These are phyloP conservation scores for Rutstroemia sp. DNA, from an alignment of 2,329 filamentous ascomycete species.

Conservation along the genomic window DNA sequence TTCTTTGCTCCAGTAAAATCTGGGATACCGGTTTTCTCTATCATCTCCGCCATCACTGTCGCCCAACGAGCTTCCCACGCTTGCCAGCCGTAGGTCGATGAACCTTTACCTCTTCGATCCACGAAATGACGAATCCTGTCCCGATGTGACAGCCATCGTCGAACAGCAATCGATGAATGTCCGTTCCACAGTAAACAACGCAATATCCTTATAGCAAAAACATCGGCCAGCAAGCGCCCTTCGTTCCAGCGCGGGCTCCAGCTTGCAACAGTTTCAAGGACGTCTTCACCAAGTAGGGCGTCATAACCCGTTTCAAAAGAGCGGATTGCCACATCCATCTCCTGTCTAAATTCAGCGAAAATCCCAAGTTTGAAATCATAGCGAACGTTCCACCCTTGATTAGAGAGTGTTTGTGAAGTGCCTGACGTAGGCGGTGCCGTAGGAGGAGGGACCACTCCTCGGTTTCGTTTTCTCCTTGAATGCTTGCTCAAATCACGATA, in stretches of 20 bases:
- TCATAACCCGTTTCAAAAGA: constrained; percentile 87
- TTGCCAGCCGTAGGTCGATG: constrained; percentile 84
- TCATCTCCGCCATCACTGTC: constrained; percentile 52
- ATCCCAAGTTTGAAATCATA: constrained; percentile 92
- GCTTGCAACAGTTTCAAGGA: constrained; percentile 80
- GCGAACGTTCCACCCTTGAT: constrained; percentile 83
- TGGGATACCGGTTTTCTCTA: constrained; percentile 45
- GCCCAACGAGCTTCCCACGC: constrained; percentile 82
- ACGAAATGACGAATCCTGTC: constrained; percentile 68
- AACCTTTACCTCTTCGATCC: constrained; percentile 76
- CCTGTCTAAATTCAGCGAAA: constrained; percentile 87
- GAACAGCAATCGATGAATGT: constrained; percentile 70
- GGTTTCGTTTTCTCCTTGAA: constrained; percentile 76
- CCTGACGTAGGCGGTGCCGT: constrained; percentile 76
- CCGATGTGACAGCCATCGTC: constrained; percentile 73
- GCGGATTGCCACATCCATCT: constrained; percentile 79
- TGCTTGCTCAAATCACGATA: constrained; percentile 94
- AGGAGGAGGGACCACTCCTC: constrained; percentile 70
- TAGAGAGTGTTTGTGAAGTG: constrained; percentile 77
- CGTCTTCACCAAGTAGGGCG: constrained; percentile 69
- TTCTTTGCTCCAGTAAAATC: constrained; percentile 40
- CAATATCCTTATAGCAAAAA: constrained; percentile 71
- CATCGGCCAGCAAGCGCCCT: constrained; percentile 78
- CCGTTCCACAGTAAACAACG: constrained; percentile 76
- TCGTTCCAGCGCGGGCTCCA: constrained; percentile 92